Base-by-base conservation (phyloP, 345 rosid genomes). In the Cardiospermum halicacabum region DNA sequence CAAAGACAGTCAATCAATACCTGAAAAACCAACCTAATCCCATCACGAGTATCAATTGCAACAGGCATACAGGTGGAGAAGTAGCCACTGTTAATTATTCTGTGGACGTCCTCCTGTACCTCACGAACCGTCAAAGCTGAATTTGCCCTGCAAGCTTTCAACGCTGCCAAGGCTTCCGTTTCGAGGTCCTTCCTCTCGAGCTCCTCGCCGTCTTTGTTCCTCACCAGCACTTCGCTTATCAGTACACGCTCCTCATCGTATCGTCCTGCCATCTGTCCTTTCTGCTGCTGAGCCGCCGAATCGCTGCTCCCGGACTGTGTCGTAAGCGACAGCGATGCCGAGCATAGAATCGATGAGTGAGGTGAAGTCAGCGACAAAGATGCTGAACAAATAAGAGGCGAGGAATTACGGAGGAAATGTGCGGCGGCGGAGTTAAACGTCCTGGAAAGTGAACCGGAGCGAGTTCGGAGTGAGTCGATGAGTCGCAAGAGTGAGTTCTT, bases 201-300 rank as follows among this genome's bases (percentile, higher is more conserved):
- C 74, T 89, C 92, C 58, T 94, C 97, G 0, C 99, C 97, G 21
- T 91, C 99, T 53, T 87, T 91, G n/a, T 86, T 91, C 81, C 85
- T 84, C 62, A 91, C 96, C 66, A 91, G 70, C 53, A 94, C 96
- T 75, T 94, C 97, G 24, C 97, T 87, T 5, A 91, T 86, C 82
- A 89, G 54, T 36, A 91, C 93, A 68, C 96, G 82, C 85, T 89
- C 97, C 80, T 94, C 97, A 10, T 83, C 80, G n/a, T 73, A 60
- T 19, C 88, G 69, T 62, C 84, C 72, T 50, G 53, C 67, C 0
- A 80, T 77, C 68, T 81, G 84, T 16, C 82, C 86, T 69, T 82
- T 89, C 78, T 42, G 60, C 13, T 54, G 60, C 69, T 54, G 69
- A 37, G 19, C 13, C 7, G 53, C 19, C 32, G 65, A 31, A 40